phyloP scores from a whole-genome alignment of 345 rosid species.

The Eutrema yunnanense region DNA sequence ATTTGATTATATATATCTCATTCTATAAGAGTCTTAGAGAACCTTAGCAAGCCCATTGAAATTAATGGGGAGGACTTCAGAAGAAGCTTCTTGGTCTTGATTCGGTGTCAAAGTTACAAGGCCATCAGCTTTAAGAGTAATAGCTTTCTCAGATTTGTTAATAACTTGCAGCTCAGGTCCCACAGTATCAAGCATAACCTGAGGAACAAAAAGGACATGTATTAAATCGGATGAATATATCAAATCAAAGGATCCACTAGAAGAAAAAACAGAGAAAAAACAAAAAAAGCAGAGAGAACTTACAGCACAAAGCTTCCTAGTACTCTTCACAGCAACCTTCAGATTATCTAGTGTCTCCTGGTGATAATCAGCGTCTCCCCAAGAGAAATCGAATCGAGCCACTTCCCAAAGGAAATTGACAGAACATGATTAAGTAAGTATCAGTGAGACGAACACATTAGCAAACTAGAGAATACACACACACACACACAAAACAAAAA shows the following conservation, averaged over 20 bases:
- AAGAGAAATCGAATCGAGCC: constrained; percentile 92
- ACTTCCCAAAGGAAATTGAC: constrained; percentile 33
- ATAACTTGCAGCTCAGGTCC: constrained; percentile 93
- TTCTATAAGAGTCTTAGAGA: not conserved
- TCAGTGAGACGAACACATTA: not conserved
- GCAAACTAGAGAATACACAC: not conserved
- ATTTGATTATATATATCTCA: not conserved
- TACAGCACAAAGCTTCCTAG: constrained; percentile 93
- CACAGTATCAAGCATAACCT: constrained; percentile 97
- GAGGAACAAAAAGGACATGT: not conserved
- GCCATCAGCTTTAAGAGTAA: constrained; percentile 70
- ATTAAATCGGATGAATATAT: not conserved
- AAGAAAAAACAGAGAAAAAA: not conserved
- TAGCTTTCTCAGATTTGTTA: constrained; percentile 66
- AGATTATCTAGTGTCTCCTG: constrained; percentile 82
- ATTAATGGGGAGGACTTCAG: constrained; percentile 83
- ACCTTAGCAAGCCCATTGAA: constrained; percentile 82
- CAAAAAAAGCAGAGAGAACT: constrained; percentile 2
- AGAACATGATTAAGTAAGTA: not conserved
- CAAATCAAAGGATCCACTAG: not conserved
- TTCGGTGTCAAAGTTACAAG: constrained; percentile 72
- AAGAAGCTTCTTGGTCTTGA: constrained; percentile 73
- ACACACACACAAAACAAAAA: too few relatives aligned
- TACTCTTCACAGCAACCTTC: constrained; percentile 64
- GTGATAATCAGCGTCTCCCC: constrained; percentile 74